phyloP scores from a whole-genome alignment of 768 basidiomycete genomes.

The Gautieria morchelliformis region DNA sequence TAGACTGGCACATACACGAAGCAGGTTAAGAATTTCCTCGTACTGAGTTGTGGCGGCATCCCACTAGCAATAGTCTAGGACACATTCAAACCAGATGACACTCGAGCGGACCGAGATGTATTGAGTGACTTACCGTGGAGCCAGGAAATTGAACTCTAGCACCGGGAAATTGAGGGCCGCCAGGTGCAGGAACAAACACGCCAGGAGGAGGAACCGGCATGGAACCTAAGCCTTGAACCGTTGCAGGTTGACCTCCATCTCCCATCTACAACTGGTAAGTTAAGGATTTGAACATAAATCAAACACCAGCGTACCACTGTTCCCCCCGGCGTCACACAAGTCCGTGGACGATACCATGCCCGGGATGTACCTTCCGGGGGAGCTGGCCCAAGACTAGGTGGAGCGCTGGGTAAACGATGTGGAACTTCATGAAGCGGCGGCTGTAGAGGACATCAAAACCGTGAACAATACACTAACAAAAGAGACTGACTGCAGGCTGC shows the following conservation, averaged over 20 bases:
- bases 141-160: background rate
- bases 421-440: conserved; percentile 2
- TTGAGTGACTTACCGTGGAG: background rate
- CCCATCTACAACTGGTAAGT: background rate
- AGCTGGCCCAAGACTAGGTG: background rate
- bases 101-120: background rate
- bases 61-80: background rate
- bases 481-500: conserved; percentile 35
- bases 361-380: background rate
- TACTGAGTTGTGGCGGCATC: conserved; percentile 35
- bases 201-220: background rate
- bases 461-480: background rate
- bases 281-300: background rate
- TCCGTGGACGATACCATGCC: conserved; percentile 1
- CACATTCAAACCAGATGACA: background rate
- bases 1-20: conserved; percentile 11
- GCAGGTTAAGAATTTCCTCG: conserved; percentile 57
- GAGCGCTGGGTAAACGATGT: conserved; percentile 2
- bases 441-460: background rate
- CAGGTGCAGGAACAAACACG: background rate
- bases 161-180: background rate
- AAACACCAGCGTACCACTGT: background rate
- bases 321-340: background rate
- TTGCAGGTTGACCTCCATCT: background rate
- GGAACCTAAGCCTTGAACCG: background rate